Percentiles rank a stretch among this genome's conserved stretches.
Evolutionary conservation across 805 yeast genomes (phyloP).

Genomic region (Candida insectorum): DNA sequence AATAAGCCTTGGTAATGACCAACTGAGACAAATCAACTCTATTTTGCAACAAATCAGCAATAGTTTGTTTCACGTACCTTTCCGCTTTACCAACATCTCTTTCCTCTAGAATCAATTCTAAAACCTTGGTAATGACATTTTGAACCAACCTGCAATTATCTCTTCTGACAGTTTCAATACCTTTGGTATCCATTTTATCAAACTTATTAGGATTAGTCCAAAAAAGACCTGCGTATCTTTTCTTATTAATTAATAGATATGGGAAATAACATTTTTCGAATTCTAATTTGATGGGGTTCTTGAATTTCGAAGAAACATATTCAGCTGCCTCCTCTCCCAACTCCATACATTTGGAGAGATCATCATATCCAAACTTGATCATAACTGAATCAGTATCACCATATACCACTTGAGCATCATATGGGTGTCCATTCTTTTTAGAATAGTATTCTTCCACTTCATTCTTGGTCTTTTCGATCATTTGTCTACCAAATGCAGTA

Average conservation of each 20-base stretch:
- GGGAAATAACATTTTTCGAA: constrained; percentile 97
- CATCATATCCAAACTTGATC: constrained; percentile 91
- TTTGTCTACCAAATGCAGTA: constrained; percentile 92
- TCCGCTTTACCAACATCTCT: constrained; percentile 85
- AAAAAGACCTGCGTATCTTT: constrained; percentile 93
- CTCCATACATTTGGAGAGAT: constrained; percentile 80
- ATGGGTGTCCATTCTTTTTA: constrained; percentile 77
- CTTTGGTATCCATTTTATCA: constrained; percentile 97
- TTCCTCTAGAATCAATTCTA: constrained; percentile 80
- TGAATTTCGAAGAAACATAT: constrained; percentile 73
- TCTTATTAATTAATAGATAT: constrained; percentile 87
- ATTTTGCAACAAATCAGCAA: constrained; percentile 87
- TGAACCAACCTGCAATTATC: constrained; percentile 95
- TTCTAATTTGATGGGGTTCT: constrained; percentile 87
- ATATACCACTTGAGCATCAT: constrained; percentile 86
- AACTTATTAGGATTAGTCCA: constrained; percentile 93
- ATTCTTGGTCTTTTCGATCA: constrained; percentile 89
- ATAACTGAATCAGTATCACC: constrained; percentile 99
- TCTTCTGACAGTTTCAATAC: constrained; percentile 96
- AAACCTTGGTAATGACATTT: constrained; percentile 87
- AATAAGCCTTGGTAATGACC: constrained; percentile 89
- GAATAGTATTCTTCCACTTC: constrained; percentile 80
- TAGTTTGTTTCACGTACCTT: constrained; percentile 77
- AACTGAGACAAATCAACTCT: constrained; percentile 88
- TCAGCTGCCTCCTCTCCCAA: constrained; percentile 94